Conservation (phyloP, 1,284 basidiomycete species). For the Schizophyllum commune region DNA sequence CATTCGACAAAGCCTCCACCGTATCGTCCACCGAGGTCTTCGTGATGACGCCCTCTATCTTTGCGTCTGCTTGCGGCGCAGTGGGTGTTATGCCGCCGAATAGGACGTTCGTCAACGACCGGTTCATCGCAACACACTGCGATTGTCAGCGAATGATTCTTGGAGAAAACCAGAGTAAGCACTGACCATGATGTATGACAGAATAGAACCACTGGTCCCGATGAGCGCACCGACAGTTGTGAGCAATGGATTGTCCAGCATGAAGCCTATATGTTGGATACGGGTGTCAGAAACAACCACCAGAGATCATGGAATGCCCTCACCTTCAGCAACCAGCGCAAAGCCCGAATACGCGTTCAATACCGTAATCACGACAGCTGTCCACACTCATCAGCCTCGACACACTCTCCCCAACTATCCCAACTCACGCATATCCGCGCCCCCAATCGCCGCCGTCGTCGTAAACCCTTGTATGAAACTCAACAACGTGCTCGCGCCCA, state of each 20-base stretch:
- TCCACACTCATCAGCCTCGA: conserved; percentile 4
- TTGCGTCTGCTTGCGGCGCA: conserved; percentile 43
- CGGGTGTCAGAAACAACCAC: too few species aligned
- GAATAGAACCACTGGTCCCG: conserved; percentile 81
- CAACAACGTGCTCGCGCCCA: conserved; percentile 62
- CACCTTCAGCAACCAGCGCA: conserved; percentile 83
- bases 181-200: conserved; percentile 81
- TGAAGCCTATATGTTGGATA: conserved; percentile 56
- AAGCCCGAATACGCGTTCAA: conserved; percentile 88
- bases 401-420: background rate
- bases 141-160: conserved; percentile 5
- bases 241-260: conserved; percentile 78
- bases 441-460: conserved; percentile 79
- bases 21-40: conserved; percentile 74
- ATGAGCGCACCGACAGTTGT: conserved; percentile 78
- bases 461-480: conserved; percentile 82
- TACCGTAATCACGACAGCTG: conserved; percentile 83
- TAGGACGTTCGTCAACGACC: conserved; percentile 68
- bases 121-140: conserved; percentile 85
- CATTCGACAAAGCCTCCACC: conserved; percentile 65
- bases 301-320: too few species aligned
- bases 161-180: background rate
- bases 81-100: conserved; percentile 70
- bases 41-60: conserved; percentile 75
- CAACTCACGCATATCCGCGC: conserved; percentile 82